These are phyloP conservation scores for Botrytis elliptica DNA, from an alignment of 2,329 filamentous ascomycete species.

Conservation along the genomic window DNA sequence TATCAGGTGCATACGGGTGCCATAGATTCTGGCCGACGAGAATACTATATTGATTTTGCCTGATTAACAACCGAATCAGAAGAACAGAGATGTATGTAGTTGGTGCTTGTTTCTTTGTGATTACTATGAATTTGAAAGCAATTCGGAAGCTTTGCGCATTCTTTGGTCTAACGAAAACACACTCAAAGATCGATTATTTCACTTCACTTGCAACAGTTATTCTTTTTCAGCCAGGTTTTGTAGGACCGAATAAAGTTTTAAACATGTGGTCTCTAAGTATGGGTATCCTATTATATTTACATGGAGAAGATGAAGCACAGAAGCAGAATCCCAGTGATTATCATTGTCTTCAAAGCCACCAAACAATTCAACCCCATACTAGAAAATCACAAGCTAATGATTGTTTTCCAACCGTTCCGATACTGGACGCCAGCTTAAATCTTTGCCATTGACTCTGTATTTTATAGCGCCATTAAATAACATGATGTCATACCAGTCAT, in stretches of 20 bases:
- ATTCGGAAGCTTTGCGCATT: background rate
- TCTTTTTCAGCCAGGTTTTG: background rate
- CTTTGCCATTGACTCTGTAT: background rate
- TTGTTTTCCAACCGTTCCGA: background rate
- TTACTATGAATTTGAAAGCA: too few species aligned
- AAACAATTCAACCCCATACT: background rate
- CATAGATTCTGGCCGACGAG: background rate
- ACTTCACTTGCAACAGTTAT: background rate
- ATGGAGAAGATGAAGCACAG: background rate
- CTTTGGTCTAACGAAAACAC: background rate
- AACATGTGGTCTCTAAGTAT: background rate
- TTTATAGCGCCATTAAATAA: background rate
- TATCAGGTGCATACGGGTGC: background rate
- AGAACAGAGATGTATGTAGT: too few species aligned
- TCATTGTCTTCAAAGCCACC: background rate
- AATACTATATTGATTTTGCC: background rate
- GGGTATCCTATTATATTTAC: background rate
- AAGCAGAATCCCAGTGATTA: background rate
- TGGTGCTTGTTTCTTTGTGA: too few species aligned
- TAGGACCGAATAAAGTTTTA: too few species aligned
- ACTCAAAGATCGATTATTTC: background rate
- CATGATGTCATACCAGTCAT: background rate
- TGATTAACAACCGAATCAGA: background rate
- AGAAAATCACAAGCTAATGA: background rate
- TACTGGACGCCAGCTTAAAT: background rate